Evolutionary conservation across 75 land plant genomes (phyloP).

Genomic region (Picea sitchensis): DNA sequence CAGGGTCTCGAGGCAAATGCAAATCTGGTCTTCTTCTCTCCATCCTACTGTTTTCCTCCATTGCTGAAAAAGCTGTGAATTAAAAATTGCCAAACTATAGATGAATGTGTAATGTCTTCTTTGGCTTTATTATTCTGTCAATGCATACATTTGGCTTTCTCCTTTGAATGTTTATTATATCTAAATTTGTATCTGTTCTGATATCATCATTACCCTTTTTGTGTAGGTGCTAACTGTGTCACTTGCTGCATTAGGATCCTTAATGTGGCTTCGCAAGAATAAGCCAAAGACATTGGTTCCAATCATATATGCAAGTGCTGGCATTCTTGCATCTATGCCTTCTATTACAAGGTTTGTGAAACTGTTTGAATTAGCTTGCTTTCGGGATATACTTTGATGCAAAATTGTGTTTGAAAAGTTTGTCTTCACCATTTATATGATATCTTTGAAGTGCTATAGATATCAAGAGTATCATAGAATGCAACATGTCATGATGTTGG

Average conservation of each 20-base stretch:
- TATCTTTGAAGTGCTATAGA: not conserved
- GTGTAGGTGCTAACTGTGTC: slow-evolving; percentile 71
- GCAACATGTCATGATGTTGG: not conserved
- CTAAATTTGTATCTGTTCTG: not conserved
- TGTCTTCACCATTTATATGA: no score
- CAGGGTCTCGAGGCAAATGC: slow-evolving; percentile 98
- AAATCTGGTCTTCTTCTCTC: slow-evolving; percentile 59
- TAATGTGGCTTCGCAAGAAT: no score
- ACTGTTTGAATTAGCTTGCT: not conserved
- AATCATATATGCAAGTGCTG: slow-evolving; percentile 86
- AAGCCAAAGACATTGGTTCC: no score
- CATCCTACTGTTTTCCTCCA: not conserved
- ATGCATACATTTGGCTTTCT: not conserved
- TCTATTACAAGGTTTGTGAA: slow-evolving; percentile 49
- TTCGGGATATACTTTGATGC: not conserved
- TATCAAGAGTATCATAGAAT: not conserved
- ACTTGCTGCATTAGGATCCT: no score
- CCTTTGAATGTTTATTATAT: not conserved
- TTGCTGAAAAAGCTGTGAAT: not conserved
- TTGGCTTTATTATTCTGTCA: not conserved
- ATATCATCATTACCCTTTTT: slow-evolving; percentile 1
- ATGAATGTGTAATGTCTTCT: not conserved
- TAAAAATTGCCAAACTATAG: not conserved
- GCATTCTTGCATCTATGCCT: slow-evolving; percentile 78
- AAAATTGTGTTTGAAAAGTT: not conserved